Evolutionary conservation across 2,329 filamentous ascomycete genomes (phyloP), one percentile per base, ranked within the genome.

Genomic region (Penicillium corylophilum): DNA sequence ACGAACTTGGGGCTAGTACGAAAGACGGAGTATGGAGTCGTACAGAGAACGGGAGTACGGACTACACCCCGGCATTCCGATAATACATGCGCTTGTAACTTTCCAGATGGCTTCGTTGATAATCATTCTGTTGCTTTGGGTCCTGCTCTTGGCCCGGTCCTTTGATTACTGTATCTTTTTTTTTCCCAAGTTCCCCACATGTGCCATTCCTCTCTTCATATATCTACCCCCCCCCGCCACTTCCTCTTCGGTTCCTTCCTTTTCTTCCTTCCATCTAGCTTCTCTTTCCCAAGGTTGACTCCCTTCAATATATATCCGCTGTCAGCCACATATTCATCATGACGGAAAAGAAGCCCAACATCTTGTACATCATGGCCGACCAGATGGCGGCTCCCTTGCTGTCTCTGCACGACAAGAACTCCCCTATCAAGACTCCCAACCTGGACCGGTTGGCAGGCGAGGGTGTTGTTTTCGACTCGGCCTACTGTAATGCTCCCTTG

Each of bases 281-380:
- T 48, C 18, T 38, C 38, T 31, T 35, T 23, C 46, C 33, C 28
- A 22, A 38, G 35, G 35, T 38, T 20, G 35, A 38, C 29, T 41
- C 45, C 35, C 44, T 38, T 50, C 20, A 36, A 18, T 51, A 18
- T 20, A 28, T 22, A 13, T 12, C 42, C 33, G 33, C 36, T 36
- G 46, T 20, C 26, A 28, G 15, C 40, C 45, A 36, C 38, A 28
- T 39, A 33, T 48, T 42, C 62, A 62, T 36, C 63, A 73, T 72
- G 70, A 65, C 68, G 44, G 55, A 68, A 53, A 77, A 77, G 61
- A 81, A 80, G 69, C 88, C 88, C 55, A 92, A 92, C 73, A 89
- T 93, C 61, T 79, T 92, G 42, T 96, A 94, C 79, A 95, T 96
- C 76, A 96, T 96, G 91, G 92, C 92, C 48, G 92, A 96, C 74